Base-by-base conservation (phyloP, 2,329 filamentous ascomycete species). In the Microdochium nivale region DNA sequence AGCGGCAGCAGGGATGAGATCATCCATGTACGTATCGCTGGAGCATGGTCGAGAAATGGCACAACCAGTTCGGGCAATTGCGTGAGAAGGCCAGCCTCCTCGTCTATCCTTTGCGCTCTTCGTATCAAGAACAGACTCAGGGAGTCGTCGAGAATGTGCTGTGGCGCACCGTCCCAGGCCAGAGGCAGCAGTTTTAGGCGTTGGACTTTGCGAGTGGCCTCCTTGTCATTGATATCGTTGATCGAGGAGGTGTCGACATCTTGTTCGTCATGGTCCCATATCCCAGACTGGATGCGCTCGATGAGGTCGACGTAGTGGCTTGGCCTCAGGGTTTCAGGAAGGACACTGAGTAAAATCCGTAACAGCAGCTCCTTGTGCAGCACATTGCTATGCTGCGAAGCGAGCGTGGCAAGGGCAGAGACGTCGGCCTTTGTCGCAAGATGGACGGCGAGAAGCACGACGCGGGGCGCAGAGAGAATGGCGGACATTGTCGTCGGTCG, bases 271-370 rank as follows among this genome's bases (percentile, higher is more conserved):
- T 71, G 65, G 25, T 70, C 65, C 40, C 78, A 70, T 21, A 75
- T 66, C 49, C 71, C 72, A 3, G 70, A 69, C 40, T 72, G 74
- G 54, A 90, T 69, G 50, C 81, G 76, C 58, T 78, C 67, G 19
- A 90, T 62, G 49, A 88, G 78, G 14, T 71, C 70, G 19, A 80
- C 71, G 62, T 91, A 91, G 47, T 73, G 65, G n/a, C 68, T 68
- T 4, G 88, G 82, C 4, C 79, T 78, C 4, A 82, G 63, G 44
- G 79, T 84, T 66, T 92, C 88, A 25, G 90, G 89, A 1, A 95
- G 75, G 62, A 86, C 88, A 21, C 85, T 88, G 47, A 95, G 76
- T 23, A 95, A 70, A 50, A 94, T 83, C 46, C 86, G 83, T 53
- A 94, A 74, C 24, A 88, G 64, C 14, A 90, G 70, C 52, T 87